These are phyloP conservation scores for Pyricularia pennisetigena DNA, from an alignment of 2,329 filamentous ascomycete genomes.

Conservation along the genomic window DNA sequence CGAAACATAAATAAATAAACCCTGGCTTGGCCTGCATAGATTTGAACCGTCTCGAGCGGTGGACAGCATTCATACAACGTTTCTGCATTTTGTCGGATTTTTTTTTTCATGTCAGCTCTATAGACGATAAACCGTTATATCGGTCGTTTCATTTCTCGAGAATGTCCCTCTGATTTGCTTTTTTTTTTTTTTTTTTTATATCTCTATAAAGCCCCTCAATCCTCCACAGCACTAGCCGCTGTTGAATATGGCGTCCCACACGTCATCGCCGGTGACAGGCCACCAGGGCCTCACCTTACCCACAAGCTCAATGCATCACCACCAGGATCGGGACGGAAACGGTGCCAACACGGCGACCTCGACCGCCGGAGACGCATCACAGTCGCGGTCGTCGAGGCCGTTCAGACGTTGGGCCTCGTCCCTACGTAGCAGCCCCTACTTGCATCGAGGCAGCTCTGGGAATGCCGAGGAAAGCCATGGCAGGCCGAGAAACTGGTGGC, in stretches of 20 bases:
- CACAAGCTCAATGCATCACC: neutral
- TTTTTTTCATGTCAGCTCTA: neutral
- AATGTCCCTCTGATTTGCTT: neutral
- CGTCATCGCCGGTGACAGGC: neutral
- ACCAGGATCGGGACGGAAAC: neutral
- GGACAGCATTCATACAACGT: neutral
- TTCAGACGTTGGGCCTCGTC: slow-evolving; percentile 1
- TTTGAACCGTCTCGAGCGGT: neutral
- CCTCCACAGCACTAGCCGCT: neutral
- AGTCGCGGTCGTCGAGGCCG: neutral
- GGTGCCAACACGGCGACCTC: neutral
- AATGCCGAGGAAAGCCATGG: neutral
- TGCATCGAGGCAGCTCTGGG: neutral
- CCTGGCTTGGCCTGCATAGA: neutral
- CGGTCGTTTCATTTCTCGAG: neutral
- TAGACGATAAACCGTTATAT: neutral
- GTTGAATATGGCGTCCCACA: neutral
- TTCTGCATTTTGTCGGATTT: neutral
- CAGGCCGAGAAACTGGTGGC: slow-evolving; percentile 51
- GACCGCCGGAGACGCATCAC: neutral
- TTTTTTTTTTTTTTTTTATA: neutral
- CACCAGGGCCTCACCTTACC: neutral
- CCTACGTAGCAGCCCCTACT: neutral
- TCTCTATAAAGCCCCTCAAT: neutral
- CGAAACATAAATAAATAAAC: neutral